Evolutionary conservation across 768 basidiomycete species (phyloP), one percentile per base, ranked within the genome.

Genomic region (Mycena capillaripes): DNA sequence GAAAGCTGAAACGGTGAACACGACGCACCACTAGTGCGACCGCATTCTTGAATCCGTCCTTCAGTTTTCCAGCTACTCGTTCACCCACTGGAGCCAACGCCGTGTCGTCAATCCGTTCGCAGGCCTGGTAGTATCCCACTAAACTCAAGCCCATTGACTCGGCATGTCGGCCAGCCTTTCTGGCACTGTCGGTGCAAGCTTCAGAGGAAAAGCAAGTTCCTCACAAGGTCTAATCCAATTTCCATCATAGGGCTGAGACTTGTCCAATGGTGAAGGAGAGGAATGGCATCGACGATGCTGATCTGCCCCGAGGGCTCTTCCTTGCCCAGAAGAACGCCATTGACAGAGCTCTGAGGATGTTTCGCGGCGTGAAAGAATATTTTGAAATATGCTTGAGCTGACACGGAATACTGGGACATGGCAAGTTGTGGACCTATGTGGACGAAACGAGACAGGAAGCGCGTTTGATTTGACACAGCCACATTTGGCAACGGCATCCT

Each of bases 171-270:
- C 79, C 83, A 44, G 90, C 92, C 93, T 94, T 78, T 50, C 66
- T 50, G 40, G 58, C 61, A 32, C 62, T 46, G 58, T 58, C 60
- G 67, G 42, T 36, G 48, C 66, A 42, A 66, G 42, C 30, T 66
- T 52, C 36, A 19, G 59, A n/a, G 30, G 27, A 34, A 53, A 50
- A 16, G 21, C 23, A 23, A 40, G 44, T 6, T 32, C 82, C 90
- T 75, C 74, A 93, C 94, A 77, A 94, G 82, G 76, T 94, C 93
- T 48, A 95, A 86, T 29, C 93, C 95, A 71, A 94, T 91, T 79
- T 95, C 94, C 92, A 95, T 95, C 91, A 93, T 93, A 4, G 93
- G 93, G 71, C 91, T 93, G 63, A 96, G 85, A 75, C 88, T 91
- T 9, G 93, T 94, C 94, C 94, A 96, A 78, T 95, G 91, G 78